These are phyloP conservation scores for Acorus calamus DNA, from an alignment of 106 monocot species.

Conservation along the genomic window DNA sequence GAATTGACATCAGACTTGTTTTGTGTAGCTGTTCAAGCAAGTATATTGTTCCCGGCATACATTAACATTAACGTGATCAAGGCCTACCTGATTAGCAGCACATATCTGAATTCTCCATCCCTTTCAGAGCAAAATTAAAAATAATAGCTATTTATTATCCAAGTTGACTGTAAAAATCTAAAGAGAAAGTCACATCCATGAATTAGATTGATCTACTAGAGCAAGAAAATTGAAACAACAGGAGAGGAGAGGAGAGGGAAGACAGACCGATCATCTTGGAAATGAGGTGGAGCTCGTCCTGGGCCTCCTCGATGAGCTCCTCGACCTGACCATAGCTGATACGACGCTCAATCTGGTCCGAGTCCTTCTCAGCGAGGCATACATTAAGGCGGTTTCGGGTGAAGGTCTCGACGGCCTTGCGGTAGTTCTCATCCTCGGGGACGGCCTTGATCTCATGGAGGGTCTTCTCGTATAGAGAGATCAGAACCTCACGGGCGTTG, in stretches of 20 bases:
- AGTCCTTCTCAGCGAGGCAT: slow-evolving; percentile 80
- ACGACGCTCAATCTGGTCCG: slow-evolving; percentile 79
- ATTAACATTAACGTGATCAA: too few relatives aligned
- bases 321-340: slow-evolving; percentile 90
- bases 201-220: too few relatives aligned
- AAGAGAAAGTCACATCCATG: too few relatives aligned
- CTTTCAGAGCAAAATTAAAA: too few relatives aligned
- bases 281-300: slow-evolving; percentile 85
- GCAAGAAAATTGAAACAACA: neutral
- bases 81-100: too few relatives aligned
- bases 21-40: too few relatives aligned
- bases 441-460: slow-evolving; percentile 81
- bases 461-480: slow-evolving; percentile 62
- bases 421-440: slow-evolving; percentile 74
- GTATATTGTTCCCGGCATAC: too few relatives aligned
- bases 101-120: too few relatives aligned
- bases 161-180: too few relatives aligned
- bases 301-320: slow-evolving; percentile 95
- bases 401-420: slow-evolving; percentile 92
- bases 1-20: too few relatives aligned
- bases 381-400: slow-evolving; percentile 62
- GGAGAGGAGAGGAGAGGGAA: neutral
- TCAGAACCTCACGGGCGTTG: slow-evolving; percentile 79
- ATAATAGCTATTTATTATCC: too few relatives aligned
- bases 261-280: slow-evolving; percentile 70